These are phyloP conservation scores for Oryza rufipogon DNA, from an alignment of 176 grass and related monocot species.

Conservation along the genomic window DNA sequence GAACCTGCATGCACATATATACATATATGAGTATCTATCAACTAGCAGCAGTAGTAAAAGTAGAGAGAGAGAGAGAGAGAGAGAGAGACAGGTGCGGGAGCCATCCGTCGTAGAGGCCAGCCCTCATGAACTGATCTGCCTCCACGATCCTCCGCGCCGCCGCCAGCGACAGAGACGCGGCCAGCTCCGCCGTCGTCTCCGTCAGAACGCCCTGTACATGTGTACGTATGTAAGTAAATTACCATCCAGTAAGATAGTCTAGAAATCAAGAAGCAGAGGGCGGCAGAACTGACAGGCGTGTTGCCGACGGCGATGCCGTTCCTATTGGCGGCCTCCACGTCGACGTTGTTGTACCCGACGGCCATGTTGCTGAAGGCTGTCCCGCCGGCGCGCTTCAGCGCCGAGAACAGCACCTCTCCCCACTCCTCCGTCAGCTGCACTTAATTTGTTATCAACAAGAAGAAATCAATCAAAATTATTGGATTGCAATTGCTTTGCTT, in stretches of 20 bases:
- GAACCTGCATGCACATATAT: conserved; percentile 46
- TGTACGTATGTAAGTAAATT: too few species aligned
- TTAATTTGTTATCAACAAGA: too few species aligned
- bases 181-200: conserved; percentile 92
- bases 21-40: too few species aligned
- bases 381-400: conserved; percentile 80
- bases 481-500: neutral
- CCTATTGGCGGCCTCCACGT: conserved; percentile 73
- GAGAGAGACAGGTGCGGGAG: conserved; percentile 63
- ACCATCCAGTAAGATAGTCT: too few species aligned
- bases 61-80: too few species aligned
- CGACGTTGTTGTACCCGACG: conserved; percentile 95
- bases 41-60: too few species aligned
- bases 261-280: too few species aligned
- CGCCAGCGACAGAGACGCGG: conserved; percentile 67
- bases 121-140: conserved; percentile 86
- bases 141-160: conserved; percentile 81
- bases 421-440: conserved; percentile 88
- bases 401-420: conserved; percentile 95
- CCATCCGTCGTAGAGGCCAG: conserved; percentile 92
- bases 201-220: conserved; percentile 81
- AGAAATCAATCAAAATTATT: too few species aligned
- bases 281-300: conserved; percentile 54
- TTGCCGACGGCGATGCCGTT: conserved; percentile 82
- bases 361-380: conserved; percentile 98